phyloP scores from a whole-genome alignment of 768 basidiomycete species.

The Russula sp. region DNA sequence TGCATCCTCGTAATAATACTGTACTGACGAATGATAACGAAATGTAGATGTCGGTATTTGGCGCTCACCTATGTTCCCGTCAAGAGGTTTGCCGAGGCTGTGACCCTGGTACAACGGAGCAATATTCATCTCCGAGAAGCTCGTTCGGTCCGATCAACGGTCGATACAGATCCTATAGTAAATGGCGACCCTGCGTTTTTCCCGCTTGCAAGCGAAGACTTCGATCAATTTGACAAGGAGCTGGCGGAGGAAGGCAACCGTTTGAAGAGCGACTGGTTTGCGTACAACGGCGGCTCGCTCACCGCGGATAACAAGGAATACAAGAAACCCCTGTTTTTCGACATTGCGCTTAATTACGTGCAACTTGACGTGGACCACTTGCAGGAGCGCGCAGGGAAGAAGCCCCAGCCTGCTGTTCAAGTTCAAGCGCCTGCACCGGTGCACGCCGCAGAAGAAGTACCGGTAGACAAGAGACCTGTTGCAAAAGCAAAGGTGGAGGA shows the following conservation, averaged over 20 bases:
- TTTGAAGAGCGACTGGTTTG: slow-evolving; percentile 76
- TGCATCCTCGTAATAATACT: slow-evolving; percentile 5
- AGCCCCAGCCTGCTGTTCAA: slow-evolving; percentile 39
- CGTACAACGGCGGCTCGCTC: slow-evolving; percentile 63
- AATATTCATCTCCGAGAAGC: slow-evolving; percentile 74
- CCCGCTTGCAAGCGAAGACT: slow-evolving; percentile 44
- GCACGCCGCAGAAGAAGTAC: slow-evolving; percentile 32
- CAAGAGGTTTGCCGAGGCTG: slow-evolving; percentile 69
- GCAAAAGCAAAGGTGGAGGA: slow-evolving; percentile 59
- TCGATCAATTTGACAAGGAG: slow-evolving; percentile 53
- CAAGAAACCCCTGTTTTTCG: slow-evolving; percentile 90
- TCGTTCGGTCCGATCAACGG: slow-evolving; percentile 49
- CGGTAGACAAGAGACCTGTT: slow-evolving; percentile 47
- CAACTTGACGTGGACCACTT: slow-evolving; percentile 80
- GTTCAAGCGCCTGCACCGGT: slow-evolving; percentile 32
- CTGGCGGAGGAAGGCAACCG: slow-evolving; percentile 48
- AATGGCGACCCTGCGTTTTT: slow-evolving; percentile 50
- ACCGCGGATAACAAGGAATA: slow-evolving; percentile 46
- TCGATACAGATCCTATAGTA: slow-evolving; percentile 47
- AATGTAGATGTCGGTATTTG: slow-evolving; percentile 65
- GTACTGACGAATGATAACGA: slow-evolving; percentile 11
- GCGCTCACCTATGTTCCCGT: slow-evolving; percentile 68
- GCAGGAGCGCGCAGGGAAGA: slow-evolving; percentile 68
- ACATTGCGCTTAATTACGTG: slow-evolving; percentile 91
- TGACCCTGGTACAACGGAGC: slow-evolving; percentile 69